phyloP scores from a whole-genome alignment of 495 filamentous ascomycete species.

The Talaromyces ruber region DNA sequence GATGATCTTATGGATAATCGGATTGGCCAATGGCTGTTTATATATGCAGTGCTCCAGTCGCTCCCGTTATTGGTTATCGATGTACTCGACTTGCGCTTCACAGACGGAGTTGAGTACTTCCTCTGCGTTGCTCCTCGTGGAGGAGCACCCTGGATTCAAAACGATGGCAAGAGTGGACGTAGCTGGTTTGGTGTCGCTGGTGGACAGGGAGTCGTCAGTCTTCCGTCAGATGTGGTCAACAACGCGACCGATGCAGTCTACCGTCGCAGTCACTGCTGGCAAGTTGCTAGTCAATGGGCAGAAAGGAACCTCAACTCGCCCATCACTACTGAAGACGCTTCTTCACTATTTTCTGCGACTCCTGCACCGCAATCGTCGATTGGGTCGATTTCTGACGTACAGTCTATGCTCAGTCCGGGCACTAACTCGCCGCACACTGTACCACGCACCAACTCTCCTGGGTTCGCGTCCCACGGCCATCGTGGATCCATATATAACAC shows the following conservation, averaged over 20 bases:
- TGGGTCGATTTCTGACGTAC: conserved; percentile 27
- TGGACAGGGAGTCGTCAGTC: conserved; percentile 59
- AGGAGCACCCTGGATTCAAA: conserved; percentile 76
- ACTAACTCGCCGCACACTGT: conserved; percentile 28
- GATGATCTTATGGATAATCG: conserved; percentile 71
- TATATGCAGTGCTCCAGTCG: conserved; percentile 84
- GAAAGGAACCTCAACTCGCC: conserved; percentile 32
- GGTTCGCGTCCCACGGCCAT: conserved; percentile 19
- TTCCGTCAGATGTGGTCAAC: conserved; percentile 76
- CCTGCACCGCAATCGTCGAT: conserved; percentile 34
- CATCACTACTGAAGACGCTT: conserved; percentile 30
- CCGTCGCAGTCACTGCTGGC: conserved; percentile 87
- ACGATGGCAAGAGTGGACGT: conserved; percentile 53
- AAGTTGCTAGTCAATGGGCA: conserved; percentile 68
- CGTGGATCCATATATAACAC: conserved; percentile 39
- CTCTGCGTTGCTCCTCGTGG: conserved; percentile 84
- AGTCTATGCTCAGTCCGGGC: conserved; percentile 21
- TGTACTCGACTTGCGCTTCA: conserved; percentile 67
- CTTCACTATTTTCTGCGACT: conserved; percentile 32
- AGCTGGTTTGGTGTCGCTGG: conserved; percentile 76
- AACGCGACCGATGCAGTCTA: conserved; percentile 88
- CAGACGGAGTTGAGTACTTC: conserved; percentile 88
- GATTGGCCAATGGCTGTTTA: conserved; percentile 86
- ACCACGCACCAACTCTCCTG: conserved; percentile 37
- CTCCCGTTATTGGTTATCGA: conserved; percentile 87